These are phyloP conservation scores for Cryptosporidium ubiquitum DNA, from an alignment of 169 alveolate species.

Conservation along the genomic window DNA sequence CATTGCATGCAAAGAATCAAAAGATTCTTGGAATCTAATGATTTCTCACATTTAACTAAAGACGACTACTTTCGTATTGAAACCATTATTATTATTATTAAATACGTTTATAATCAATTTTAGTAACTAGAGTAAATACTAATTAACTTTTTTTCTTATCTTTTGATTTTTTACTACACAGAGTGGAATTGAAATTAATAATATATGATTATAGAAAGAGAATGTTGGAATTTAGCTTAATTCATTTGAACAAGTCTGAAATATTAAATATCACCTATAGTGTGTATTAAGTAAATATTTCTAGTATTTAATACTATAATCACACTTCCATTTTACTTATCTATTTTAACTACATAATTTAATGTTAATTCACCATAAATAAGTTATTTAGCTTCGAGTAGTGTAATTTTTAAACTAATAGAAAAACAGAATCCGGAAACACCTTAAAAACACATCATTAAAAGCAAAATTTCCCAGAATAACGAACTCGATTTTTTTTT, in stretches of 20 bases:
- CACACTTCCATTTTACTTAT: too few species aligned
- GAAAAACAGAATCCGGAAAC: too few species aligned
- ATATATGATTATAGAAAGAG: too few species aligned
- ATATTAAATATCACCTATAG: too few species aligned
- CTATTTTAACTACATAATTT: neutral
- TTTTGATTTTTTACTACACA: neutral
- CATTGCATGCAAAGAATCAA: slow-evolving; percentile 49
- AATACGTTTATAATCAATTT: slow-evolving; percentile 31
- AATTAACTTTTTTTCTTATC: neutral
- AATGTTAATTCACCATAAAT: neutral
- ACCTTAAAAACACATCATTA: too few species aligned
- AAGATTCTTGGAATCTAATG: slow-evolving; percentile 44
- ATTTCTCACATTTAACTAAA: neutral
- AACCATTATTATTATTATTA: slow-evolving; percentile 36
- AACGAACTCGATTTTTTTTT: too few species aligned
- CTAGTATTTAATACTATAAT: too few species aligned
- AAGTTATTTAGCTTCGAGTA: neutral
- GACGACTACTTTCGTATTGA: slow-evolving; percentile 32
- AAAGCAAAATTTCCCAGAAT: too few species aligned
- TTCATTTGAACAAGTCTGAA: too few species aligned
- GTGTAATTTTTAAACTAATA: too few species aligned
- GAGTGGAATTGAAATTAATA: neutral
- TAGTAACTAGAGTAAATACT: neutral
- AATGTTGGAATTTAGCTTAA: neutral
- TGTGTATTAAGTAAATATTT: too few species aligned